Conservation (phyloP, 805 yeast species). For the Aciculoconidium aculeatum region DNA sequence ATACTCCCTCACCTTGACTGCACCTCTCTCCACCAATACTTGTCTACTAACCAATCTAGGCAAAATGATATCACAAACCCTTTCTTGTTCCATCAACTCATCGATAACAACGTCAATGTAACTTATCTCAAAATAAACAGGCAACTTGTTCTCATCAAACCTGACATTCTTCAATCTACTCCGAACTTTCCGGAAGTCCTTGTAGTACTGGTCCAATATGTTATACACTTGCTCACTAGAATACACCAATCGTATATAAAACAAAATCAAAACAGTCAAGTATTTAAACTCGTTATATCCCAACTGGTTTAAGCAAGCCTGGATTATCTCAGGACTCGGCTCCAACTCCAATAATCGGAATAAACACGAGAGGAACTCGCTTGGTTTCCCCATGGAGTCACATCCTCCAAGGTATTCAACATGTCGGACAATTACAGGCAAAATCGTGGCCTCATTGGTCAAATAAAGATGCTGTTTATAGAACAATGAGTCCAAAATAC, state of each 20-base stretch:
- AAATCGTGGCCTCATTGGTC: constrained; percentile 36
- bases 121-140: constrained; percentile 28
- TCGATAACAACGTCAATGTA: constrained; percentile 78
- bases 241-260: constrained; percentile 53
- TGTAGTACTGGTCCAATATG: constrained; percentile 47
- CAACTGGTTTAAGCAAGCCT: constrained; percentile 49
- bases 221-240: constrained; percentile 37
- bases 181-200: constrained; percentile 68
- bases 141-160: constrained; percentile 13
- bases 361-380: constrained; percentile 70
- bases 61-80: constrained; percentile 68
- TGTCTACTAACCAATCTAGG: constrained; percentile 51
- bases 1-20: constrained; percentile 35
- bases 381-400: constrained; percentile 52
- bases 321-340: constrained; percentile 56
- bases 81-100: constrained; percentile 44
- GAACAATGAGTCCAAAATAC: constrained; percentile 38
- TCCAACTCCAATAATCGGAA: constrained; percentile 72
- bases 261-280: constrained; percentile 58
- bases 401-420: constrained; percentile 52
- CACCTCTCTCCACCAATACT: constrained; percentile 37
- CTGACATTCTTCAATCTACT: constrained; percentile 24
- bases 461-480: constrained; percentile 36
- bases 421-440: constrained; percentile 27
- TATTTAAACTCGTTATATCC: constrained; percentile 62